Evolutionary conservation across 2,329 filamentous ascomycete species (phyloP), one percentile per base, ranked within the genome.

Genomic region (Epichloe gansuensis): DNA sequence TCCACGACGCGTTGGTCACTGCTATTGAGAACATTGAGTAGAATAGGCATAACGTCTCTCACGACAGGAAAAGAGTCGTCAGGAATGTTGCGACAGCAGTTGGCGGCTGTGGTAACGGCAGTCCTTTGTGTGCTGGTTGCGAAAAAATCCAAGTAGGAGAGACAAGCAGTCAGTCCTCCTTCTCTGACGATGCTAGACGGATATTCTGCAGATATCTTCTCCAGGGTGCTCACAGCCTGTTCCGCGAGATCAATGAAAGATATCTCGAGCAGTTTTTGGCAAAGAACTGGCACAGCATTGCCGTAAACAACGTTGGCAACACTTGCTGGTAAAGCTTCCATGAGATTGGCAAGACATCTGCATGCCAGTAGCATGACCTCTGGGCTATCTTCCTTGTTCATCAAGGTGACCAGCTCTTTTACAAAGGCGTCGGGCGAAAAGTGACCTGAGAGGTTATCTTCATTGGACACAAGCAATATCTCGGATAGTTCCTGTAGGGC

Each of bases 301-400:
- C 90, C 91, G 64, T 97, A 97, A 4, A 97, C 93, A 13, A 98
- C 89, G 64, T 95, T 96, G 12, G 89, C 87, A 47, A 93, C 93
- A 53, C 91, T 91, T 36, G 89, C 84, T 21, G 93, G 90, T 34
- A 98, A 73, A 27, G 91, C 94, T 67, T 98, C 93, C 93, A 98
- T 98, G 51, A 98, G 70, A 65, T 98, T 97, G 54, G 93, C 93
- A 60, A 98, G 78, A 67, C 89, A 97, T 54, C 94, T 86, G 64
- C 93, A 98, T 21, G 93, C 91, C 54, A 97, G 76, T 12, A 98
- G 82, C 91, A 97, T 97, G 55, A 97, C 88, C 67, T 98, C 93
- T 0, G 90, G 87, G 60, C 95, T 96, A 65, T 94, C 89, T 61
- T 95, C 89, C 53, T 94, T 89, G 63, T 87, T 88, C 93, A 98